Conservation (phyloP, 2,329 filamentous ascomycete species). For the Apiospora aurea region DNA sequence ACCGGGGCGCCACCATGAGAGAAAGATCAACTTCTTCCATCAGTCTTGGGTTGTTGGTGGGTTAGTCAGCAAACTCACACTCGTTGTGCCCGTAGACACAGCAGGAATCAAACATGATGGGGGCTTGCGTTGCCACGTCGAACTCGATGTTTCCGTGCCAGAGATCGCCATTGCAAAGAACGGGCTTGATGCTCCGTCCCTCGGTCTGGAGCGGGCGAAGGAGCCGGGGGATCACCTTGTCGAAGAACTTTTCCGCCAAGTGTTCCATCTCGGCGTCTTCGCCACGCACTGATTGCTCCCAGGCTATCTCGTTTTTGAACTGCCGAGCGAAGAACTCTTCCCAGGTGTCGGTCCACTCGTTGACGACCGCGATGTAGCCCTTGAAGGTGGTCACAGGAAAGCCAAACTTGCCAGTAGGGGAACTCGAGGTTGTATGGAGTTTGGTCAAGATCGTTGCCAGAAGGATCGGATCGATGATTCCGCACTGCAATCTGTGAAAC, state of each 20-base stretch:
- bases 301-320: not conserved
- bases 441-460: not conserved
- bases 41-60: no score
- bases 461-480: not conserved
- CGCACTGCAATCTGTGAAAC: not conserved
- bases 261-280: not conserved
- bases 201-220: no score
- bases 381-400: conserved; percentile 23
- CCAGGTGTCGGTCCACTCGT: conserved; percentile 24
- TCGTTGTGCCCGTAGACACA: no score
- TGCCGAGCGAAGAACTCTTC: conserved; percentile 22
- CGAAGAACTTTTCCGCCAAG: not conserved
- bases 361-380: conserved; percentile 1
- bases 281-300: not conserved
- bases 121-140: no score
- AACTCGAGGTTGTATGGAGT: conserved; percentile 32
- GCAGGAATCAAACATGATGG: no score
- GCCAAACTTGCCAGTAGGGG: conserved; percentile 24
- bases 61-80: no score
- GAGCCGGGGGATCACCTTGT: not conserved
- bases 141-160: no score
- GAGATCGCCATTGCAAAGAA: no score
- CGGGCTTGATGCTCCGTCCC: no score
- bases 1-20: no score
- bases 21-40: no score